A percentile compares a stretch with the other conserved stretches of the same genome.
Evolutionary conservation across 78 protist species (phyloP).

Genomic region (Emiliania huxleyi): DNA sequence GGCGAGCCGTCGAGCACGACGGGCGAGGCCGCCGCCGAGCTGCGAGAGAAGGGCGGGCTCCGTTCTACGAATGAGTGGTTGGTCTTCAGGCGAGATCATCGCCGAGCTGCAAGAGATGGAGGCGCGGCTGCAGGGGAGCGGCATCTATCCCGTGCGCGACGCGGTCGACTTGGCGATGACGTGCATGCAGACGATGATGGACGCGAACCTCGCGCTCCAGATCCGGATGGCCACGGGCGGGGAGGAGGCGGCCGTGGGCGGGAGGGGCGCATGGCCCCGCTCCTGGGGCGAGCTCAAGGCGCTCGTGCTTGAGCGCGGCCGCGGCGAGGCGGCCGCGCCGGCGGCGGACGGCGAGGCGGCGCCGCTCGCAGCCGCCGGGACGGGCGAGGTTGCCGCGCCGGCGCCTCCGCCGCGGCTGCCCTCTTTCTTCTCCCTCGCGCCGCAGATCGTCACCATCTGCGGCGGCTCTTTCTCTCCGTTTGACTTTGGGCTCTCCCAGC

Average conservation of each 20-base stretch:
- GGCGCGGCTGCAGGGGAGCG: background rate
- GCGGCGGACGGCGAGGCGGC: too few species aligned
- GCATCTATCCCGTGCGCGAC: slow-evolving; percentile 6
- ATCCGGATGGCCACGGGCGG: background rate
- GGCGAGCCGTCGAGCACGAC: background rate
- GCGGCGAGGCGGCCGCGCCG: too few species aligned
- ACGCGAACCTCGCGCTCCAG: slow-evolving; percentile 3
- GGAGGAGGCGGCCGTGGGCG: background rate
- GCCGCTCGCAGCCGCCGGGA: background rate
- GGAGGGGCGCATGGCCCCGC: background rate
- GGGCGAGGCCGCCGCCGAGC: too few species aligned
- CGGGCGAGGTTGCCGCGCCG: background rate
- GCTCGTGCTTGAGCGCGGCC: too few species aligned
- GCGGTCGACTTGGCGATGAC: background rate
- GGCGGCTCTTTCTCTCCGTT: background rate
- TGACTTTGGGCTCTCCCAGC: background rate
- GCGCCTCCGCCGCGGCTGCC: background rate
- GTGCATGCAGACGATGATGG: background rate
- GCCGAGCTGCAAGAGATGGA: background rate
- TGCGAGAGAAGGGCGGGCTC: too few species aligned
- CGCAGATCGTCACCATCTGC: background rate
- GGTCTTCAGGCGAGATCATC: too few species aligned
- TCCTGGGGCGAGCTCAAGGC: background rate
- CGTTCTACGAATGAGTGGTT: too few species aligned
- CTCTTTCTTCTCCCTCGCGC: background rate